Conservation (phyloP, 768 basidiomycete species). For the Psilocybe cubensis region DNA sequence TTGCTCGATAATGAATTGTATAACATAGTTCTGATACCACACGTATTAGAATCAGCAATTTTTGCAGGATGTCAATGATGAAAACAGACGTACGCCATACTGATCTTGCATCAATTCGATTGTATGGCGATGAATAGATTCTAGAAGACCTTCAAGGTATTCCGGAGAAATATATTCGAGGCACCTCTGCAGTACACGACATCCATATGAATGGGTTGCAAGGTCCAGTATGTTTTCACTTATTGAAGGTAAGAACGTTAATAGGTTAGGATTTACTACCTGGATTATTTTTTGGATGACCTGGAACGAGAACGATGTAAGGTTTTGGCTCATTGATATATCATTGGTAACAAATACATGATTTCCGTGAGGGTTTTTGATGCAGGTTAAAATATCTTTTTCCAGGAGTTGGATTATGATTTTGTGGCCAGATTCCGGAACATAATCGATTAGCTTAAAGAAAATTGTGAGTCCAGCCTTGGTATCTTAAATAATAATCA, state of each 20-base stretch:
- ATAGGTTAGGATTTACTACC: constrained; percentile 73
- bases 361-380: constrained; percentile 92
- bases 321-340: neutral
- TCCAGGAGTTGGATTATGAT: constrained; percentile 80
- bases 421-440: constrained; percentile 78
- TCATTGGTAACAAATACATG: constrained; percentile 57
- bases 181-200: constrained; percentile 92
- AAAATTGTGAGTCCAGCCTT: constrained; percentile 10
- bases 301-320: constrained; percentile 35
- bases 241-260: constrained; percentile 78
- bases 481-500: neutral
- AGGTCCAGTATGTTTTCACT: constrained; percentile 79
- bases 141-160: constrained; percentile 71
- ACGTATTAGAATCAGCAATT: constrained; percentile 3
- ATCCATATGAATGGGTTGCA: constrained; percentile 90
- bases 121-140: constrained; percentile 79
- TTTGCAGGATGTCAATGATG: neutral
- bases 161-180: constrained; percentile 81
- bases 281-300: constrained; percentile 91
- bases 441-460: constrained; percentile 80
- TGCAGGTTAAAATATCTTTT: constrained; percentile 79
- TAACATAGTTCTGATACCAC: constrained; percentile 80
- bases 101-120: constrained; percentile 84
- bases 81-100: constrained; percentile 68
- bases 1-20: constrained; percentile 90